Conservation (phyloP, 2,329 filamentous ascomycete species). For the Chalaropsis ovoidea region DNA sequence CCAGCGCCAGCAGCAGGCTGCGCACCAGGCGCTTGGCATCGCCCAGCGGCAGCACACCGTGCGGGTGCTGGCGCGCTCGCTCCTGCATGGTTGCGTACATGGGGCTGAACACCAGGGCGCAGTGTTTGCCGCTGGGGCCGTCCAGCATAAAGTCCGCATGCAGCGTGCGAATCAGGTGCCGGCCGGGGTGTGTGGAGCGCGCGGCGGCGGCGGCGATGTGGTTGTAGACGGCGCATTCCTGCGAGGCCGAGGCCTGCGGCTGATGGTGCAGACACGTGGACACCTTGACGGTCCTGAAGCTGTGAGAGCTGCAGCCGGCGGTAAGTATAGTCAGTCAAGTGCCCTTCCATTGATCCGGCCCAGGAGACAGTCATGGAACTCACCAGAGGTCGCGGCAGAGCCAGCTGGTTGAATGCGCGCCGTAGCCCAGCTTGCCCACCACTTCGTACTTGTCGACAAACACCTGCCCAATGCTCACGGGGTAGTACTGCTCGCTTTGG, state of each 20-base stretch:
- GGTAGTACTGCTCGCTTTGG: constrained; percentile 28
- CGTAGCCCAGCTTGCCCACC: constrained; percentile 29
- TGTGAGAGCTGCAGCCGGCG: constrained; percentile 2
- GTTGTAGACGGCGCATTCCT: constrained; percentile 15
- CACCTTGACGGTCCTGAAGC: constrained; percentile 18
- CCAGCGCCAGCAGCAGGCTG: constrained; percentile 19
- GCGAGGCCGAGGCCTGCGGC: constrained; percentile 3
- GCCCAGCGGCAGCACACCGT: constrained; percentile 12
- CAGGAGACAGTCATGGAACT: not conserved
- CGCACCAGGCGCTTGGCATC: constrained; percentile 15
- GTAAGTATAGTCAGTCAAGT: not conserved
- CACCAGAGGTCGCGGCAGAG: constrained; percentile 28
- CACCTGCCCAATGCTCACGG: constrained; percentile 28
- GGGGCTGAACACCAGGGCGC: constrained; percentile 18
- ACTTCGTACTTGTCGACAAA: constrained; percentile 28
- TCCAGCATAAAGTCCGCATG: constrained; percentile 18
- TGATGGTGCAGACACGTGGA: constrained; percentile 15
- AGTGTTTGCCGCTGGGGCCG: constrained; percentile 18
- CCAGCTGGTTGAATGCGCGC: constrained; percentile 30
- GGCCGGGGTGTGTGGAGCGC: constrained; percentile 18
- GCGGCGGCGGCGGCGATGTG: constrained; percentile 15
- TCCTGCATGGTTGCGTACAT: constrained; percentile 23
- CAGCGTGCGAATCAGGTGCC: constrained; percentile 19
- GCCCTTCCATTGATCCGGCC: not conserved
- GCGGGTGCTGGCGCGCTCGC: constrained; percentile 15